Evolutionary conservation across 2,329 filamentous ascomycete species (phyloP), one percentile per base, ranked within the genome.

Genomic region (Aspergillus fructus): DNA sequence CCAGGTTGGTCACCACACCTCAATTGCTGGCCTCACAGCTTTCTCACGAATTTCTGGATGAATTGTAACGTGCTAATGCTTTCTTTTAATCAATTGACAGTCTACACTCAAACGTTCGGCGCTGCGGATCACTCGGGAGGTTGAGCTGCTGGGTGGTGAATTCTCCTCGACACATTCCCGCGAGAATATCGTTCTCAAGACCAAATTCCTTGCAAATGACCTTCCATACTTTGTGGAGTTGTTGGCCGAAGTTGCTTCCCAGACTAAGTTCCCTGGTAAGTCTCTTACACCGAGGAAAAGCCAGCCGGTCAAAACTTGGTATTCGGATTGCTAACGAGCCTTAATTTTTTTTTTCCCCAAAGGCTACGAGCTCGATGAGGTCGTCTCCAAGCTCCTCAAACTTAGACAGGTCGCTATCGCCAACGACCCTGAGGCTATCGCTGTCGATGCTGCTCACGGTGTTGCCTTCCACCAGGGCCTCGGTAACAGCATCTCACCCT

Each of bases 171-270:
- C 90, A 78, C 92, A 97, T 81, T 93, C 91, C 69, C 89, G 93
- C 73, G 94, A 99, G 83, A 92, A 92, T 74, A 81, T 99, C 63
- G 87, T 99, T 59, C 81, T 99, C 71, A 88, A 93, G 78, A 91
- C 94, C 75, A 96, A 89, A 81, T 99, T 99, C 84, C 86, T 99
- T 66, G 88, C 91, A 74, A 88, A 94, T 75, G 93, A 99, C 76
- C 87, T 99, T 66, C 94, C 94, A 67, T 99, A 97, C 85, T 99
- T 96, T 77, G 86, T 92, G 71, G 94, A 99, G 83, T 84, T 99
- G 65, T 85, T 99, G 67, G 91, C 89, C 72, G 96, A 99, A 83
- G 90, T 97, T 69, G 83, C 94, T 71, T 87, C 89, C 61, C 82
- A 90, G 78, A 96, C 93, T 68, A 94, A 91, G 80, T 99, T 91